Evolutionary conservation across 108 stramenopile species (phyloP).

Genomic region (Fragilariopsis cylindrus): DNA sequence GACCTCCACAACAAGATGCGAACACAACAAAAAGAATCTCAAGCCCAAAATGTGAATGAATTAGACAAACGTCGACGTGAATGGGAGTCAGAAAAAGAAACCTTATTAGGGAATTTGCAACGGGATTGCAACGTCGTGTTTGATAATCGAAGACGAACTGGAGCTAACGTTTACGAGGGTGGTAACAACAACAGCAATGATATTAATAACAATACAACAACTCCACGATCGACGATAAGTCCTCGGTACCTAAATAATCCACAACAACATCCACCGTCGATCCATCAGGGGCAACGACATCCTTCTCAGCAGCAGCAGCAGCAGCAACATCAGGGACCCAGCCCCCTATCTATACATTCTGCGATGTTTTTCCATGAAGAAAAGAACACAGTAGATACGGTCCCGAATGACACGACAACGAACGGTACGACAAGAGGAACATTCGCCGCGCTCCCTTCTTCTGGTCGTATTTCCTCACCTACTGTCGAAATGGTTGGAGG

Average conservation of each 20-base stretch:
- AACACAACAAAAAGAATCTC: constrained; percentile 16
- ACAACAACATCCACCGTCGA: not conserved
- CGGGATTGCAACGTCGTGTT: constrained; percentile 45
- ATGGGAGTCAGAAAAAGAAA: constrained; percentile 39
- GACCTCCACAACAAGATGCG: constrained; percentile 22
- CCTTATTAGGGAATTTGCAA: constrained; percentile 31
- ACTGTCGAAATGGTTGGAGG: not conserved
- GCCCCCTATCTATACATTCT: constrained; percentile 6
- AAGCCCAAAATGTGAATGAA: constrained; percentile 22
- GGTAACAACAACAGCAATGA: not conserved
- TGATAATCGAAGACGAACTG: constrained; percentile 15
- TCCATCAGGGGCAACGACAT: constrained; percentile 3
- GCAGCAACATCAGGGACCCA: constrained; percentile 16
- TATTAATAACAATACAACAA: not conserved
- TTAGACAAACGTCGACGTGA: constrained; percentile 17
- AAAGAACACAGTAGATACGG: not conserved
- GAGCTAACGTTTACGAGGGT: not conserved
- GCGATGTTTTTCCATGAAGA: constrained; percentile 3
- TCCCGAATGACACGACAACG: not conserved
- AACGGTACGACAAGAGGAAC: too few species aligned
- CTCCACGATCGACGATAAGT: not conserved
- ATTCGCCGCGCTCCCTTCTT: too few species aligned
- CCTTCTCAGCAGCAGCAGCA: constrained; percentile 4
- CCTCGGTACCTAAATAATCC: not conserved
- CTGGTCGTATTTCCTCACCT: not conserved